Conservation (phyloP, 192 early-diverging fungal species). For the Linnemannia zychae region DNA sequence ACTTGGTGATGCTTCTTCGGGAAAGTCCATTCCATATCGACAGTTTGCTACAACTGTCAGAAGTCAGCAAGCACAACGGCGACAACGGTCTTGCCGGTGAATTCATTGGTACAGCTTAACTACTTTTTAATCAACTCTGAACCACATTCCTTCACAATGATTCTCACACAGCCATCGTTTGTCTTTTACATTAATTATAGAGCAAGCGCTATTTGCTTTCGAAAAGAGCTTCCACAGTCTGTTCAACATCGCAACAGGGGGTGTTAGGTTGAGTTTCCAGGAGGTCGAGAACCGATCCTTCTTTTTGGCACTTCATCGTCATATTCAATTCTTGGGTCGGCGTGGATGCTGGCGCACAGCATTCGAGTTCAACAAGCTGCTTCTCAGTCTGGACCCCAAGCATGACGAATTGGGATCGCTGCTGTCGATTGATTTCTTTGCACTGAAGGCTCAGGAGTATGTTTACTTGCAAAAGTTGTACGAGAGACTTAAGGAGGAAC, state of each 20-base stretch:
- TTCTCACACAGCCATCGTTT: background rate
- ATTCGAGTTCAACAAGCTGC: conserved; percentile 87
- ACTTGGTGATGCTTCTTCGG: conserved; percentile 73
- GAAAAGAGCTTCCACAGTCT: conserved; percentile 85
- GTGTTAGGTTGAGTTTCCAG: conserved; percentile 77
- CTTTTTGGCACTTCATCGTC: conserved; percentile 85
- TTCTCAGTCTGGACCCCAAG: conserved; percentile 76
- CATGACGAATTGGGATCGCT: conserved; percentile 83
- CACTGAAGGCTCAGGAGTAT: conserved; percentile 82
- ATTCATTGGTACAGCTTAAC: conserved; percentile 70
- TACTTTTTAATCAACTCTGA: background rate
- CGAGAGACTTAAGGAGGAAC: conserved; percentile 45
- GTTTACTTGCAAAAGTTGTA: conserved; percentile 65
- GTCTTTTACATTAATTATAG: conserved; percentile 32
- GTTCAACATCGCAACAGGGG: conserved; percentile 78
- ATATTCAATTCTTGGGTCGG: conserved; percentile 87
- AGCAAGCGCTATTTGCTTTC: conserved; percentile 90
- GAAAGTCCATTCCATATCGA: conserved; percentile 93
- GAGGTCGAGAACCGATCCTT: conserved; percentile 86
- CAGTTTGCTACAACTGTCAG: conserved; percentile 84
- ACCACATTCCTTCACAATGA: background rate
- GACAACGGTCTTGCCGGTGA: conserved; percentile 85
- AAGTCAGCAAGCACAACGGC: conserved; percentile 88
- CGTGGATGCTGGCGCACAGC: conserved; percentile 95
- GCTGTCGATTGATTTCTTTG: conserved; percentile 88